phyloP scores from a whole-genome alignment of 371 early-diverging fungal genomes.

The Zancudomyces culisetae region DNA sequence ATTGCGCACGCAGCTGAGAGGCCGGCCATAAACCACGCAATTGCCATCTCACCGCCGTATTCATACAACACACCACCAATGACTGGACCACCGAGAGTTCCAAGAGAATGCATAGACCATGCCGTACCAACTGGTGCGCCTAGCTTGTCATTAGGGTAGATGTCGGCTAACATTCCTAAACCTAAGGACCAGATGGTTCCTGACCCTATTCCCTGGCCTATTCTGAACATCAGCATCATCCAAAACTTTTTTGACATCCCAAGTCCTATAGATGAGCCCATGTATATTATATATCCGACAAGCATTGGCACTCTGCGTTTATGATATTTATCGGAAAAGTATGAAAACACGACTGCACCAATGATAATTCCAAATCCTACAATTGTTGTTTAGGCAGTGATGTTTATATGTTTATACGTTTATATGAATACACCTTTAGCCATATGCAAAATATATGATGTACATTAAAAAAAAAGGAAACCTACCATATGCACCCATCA shows the following conservation, averaged over 20 bases:
- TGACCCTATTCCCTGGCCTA: conserved; percentile 58
- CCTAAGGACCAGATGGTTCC: conserved; percentile 69
- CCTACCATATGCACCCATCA: conserved; percentile 35
- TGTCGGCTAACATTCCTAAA: conserved; percentile 58
- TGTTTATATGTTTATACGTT: background rate
- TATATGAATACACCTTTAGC: background rate
- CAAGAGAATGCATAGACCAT: conserved; percentile 43
- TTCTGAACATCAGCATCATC: conserved; percentile 46
- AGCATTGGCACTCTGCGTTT: conserved; percentile 61
- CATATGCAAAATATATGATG: background rate
- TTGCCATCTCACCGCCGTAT: conserved; percentile 50
- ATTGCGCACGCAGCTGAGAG: background rate
- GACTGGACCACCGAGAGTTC: conserved; percentile 43
- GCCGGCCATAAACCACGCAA: conserved; percentile 41
- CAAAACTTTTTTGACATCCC: conserved; percentile 45
- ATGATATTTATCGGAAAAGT: conserved; percentile 49
- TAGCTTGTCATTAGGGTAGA: conserved; percentile 41
- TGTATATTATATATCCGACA: conserved; percentile 30
- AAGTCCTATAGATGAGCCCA: background rate
- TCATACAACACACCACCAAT: conserved; percentile 57
- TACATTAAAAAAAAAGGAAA: background rate
- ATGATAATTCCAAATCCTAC: conserved; percentile 65
- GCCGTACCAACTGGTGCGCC: conserved; percentile 65
- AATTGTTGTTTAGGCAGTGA: conserved; percentile 2
- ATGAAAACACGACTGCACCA: conserved; percentile 56